phyloP scores from a whole-genome alignment of 2,329 filamentous ascomycete species.

The Penicillium rolfsii region DNA sequence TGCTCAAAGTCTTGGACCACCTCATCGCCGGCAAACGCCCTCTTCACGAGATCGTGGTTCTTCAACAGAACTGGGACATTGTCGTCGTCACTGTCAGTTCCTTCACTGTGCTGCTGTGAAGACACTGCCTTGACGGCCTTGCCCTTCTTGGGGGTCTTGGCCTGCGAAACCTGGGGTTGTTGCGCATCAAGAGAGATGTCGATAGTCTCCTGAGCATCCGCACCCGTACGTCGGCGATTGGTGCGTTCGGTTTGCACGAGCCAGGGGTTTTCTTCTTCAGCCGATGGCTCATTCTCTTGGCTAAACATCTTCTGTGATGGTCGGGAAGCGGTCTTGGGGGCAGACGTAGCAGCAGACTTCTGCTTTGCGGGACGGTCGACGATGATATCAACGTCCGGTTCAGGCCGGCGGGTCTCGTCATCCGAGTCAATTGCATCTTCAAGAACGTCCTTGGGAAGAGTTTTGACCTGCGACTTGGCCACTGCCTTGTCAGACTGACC shows the following conservation, averaged over 20 bases:
- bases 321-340: conserved; percentile 26
- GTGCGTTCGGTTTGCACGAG: conserved; percentile 40
- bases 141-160: conserved; percentile 27
- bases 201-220: conserved; percentile 36
- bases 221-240: conserved; percentile 35
- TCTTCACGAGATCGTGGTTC: conserved; percentile 70
- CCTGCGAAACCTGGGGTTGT: conserved; percentile 18
- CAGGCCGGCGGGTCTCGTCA: conserved; percentile 39
- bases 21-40: conserved; percentile 86
- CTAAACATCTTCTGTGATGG: conserved; percentile 19
- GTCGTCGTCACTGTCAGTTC: conserved; percentile 45
- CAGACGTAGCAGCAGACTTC: conserved; percentile 20
- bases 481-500: conserved; percentile 39
- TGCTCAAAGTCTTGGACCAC: conserved; percentile 77
- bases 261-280: conserved; percentile 44
- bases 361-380: conserved; percentile 32
- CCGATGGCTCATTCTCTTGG: conserved; percentile 25
- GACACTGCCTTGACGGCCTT: conserved; percentile 27
- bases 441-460: conserved; percentile 57
- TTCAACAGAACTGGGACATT: conserved; percentile 49
- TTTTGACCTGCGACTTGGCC: conserved; percentile 33
- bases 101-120: conserved; percentile 43
- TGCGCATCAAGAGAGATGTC: conserved; percentile 39
- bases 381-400: conserved; percentile 43
- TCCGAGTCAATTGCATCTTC: conserved; percentile 63